Base-by-base conservation (phyloP, 495 filamentous ascomycete genomes). In the Talaromyces stipitatus region DNA sequence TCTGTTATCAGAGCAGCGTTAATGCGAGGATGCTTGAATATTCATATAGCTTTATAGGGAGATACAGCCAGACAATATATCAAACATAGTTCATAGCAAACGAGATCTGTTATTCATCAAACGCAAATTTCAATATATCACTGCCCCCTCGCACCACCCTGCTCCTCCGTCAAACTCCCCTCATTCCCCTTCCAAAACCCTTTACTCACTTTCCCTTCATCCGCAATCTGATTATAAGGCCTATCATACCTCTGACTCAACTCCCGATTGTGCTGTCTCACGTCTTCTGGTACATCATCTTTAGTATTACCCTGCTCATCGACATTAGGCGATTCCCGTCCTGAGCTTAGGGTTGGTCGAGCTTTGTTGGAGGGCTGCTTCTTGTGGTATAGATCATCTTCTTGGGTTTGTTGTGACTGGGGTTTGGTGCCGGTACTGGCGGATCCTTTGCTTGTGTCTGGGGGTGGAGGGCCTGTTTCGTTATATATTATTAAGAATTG, bases 251-350 rank as follows among this genome's bases (percentile, higher is more conserved):
- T 61, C 9, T 70, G 41, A 22, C 63, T 60, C 58, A 77, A 51
- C 8, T 75, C 74, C 38, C 59, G 57, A 36, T 75, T 77, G 57
- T 75, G 74, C 32, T 59, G 45, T 50, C 68, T 72, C 50, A 75
- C 74, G 55, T 75, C 74, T 32, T 67, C 59, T 1, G 72, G 72
- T 4, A 72, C 48, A 63, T 73, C 64, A 0, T 65, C 43, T 8
- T 61, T 57, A 11, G 48, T 22, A 4, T 69, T 64, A 0, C 74
- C 74, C 4, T 69, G 56, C 5, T 50, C 22, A 50, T 77, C 71
- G 2, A 68, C 56, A 28, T 72, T 64, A 3, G 65, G 65, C 0
- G 71, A 70, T 38, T 69, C 62, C 2, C 54, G 60, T 1, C 69
- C 69, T 36, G 69, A 67, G 14, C 50, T 61, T 8, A 77, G 66